A percentile compares a stretch with the other conserved stretches of the same genome.
These are phyloP conservation scores for Tulasnella sp. DNA, from an alignment of 768 basidiomycete genomes.

Conservation along the genomic window DNA sequence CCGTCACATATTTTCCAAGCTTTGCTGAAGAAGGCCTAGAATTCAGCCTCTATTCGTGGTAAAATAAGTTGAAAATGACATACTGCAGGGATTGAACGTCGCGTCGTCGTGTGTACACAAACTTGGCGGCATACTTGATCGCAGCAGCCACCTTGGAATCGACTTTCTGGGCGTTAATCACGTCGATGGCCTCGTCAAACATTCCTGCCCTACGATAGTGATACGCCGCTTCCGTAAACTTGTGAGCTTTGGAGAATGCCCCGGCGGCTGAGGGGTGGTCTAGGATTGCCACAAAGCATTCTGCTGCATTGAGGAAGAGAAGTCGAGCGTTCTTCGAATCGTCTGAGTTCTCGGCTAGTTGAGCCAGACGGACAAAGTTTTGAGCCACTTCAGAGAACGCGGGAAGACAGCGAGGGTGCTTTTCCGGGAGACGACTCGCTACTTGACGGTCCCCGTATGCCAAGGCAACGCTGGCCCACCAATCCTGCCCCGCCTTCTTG, in stretches of 20 bases:
- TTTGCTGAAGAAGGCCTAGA: conserved; percentile 38
- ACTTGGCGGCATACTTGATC: conserved; percentile 45
- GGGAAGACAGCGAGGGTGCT: not conserved
- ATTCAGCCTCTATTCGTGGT: not conserved
- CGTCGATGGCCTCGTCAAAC: conserved; percentile 21
- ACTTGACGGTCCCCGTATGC: conserved; percentile 11
- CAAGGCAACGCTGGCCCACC: not conserved
- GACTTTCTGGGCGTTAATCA: conserved; percentile 33
- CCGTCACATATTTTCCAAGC: conserved; percentile 47
- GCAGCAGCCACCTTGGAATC: conserved; percentile 33
- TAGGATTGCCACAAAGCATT: not conserved
- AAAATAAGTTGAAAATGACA: conserved; percentile 3
- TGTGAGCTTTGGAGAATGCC: not conserved
- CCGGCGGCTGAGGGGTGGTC: not conserved
- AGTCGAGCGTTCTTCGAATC: not conserved
- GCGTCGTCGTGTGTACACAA: conserved; percentile 45
- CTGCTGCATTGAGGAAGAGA: not conserved
- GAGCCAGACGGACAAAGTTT: not conserved
- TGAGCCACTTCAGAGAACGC: not conserved
- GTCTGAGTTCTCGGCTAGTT: not conserved
- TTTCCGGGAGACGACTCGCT: not conserved
- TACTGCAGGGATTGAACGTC: conserved; percentile 37
- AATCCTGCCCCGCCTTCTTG: conserved; percentile 7
- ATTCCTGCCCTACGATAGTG: conserved; percentile 15
- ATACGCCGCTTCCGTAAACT: conserved; percentile 21